Base-by-base conservation (phyloP, 306 rosid genomes). In the Rosa persica region DNA sequence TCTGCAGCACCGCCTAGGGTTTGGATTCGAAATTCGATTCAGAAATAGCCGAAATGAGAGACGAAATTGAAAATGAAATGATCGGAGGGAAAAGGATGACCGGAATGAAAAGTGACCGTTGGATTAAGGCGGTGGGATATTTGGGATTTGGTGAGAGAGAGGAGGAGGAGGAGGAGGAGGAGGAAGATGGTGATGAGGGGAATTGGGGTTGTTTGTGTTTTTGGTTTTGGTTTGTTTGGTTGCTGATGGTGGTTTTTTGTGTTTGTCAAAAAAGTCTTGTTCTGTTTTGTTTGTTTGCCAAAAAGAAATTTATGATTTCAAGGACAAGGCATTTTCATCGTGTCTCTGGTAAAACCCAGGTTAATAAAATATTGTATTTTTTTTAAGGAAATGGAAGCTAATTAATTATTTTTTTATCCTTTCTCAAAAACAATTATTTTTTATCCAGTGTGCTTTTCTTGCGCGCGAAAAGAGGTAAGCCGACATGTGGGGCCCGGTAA, bases 281-380 rank as follows among this genome's bases (percentile, higher is more conserved):
- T 55, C 61, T 58, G 16, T 23, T 58, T 61, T 61, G 39, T 13
- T 27, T 13, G 38, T 61, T 61, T 11, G 12, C 12, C 11, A 52
- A 47, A 47, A 47, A 11, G 16, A 30, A 30, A 30, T 2, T 52
- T 17, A 52, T n/a, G 13, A 22, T 57, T 22, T 57, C 13, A 22
- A 58, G 34, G 65, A 23, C 65, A 58, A 30, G 67, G 67, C 67
- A 13, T 61, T 61, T 27, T 61, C 20, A 61, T 61, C 36, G 67
- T 61, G 67, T 27, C 67, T 12, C 38, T 60, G 65, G 9, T 42
- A 42, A 5, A 42, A 42, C 44, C 44, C 44, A 42, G 36, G 36
- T 30, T 30, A 30, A 30, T 30, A 30, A 30, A 30, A 30, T 30
- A 30, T 30, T 30, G 34, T 30, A 30, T 30, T 30, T 30, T 30